These are phyloP conservation scores for Phytophthora foliorum DNA, from an alignment of 352 stramenopile genomes.

Conservation along the genomic window DNA sequence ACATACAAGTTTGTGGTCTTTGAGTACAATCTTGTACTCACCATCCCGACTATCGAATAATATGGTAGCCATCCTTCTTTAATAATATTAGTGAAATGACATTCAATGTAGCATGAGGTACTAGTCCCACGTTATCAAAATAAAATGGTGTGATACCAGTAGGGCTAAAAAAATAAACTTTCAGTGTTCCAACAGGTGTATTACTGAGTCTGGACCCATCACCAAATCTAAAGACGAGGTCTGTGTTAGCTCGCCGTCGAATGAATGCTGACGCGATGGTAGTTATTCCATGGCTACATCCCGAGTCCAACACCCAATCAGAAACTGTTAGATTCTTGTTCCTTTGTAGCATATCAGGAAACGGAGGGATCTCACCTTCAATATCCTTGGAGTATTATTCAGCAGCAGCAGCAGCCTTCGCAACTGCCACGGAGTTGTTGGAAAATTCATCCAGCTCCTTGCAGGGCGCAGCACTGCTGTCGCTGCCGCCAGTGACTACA, in stretches of 20 bases:
- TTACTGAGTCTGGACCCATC: neutral
- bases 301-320: conserved; percentile 15
- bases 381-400: too few species aligned
- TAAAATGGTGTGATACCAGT: neutral
- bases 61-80: too few species aligned
- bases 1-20: neutral
- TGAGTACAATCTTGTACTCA: neutral
- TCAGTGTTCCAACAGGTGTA: neutral
- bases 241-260: neutral
- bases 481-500: too few species aligned
- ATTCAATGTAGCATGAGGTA: neutral
- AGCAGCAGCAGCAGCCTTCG: too few species aligned
- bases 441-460: too few species aligned
- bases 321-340: neutral
- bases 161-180: neutral
- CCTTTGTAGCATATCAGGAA: neutral
- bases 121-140: neutral
- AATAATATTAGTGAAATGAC: too few species aligned
- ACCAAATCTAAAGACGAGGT: conserved; percentile 10
- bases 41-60: too few species aligned
- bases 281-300: conserved; percentile 4
- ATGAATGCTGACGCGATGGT: neutral
- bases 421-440: too few species aligned
- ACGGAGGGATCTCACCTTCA: neutral
- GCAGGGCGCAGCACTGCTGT: too few species aligned